Base-by-base conservation (phyloP, 371 early-diverging fungal species). In the Cokeromyces recurvatus region DNA sequence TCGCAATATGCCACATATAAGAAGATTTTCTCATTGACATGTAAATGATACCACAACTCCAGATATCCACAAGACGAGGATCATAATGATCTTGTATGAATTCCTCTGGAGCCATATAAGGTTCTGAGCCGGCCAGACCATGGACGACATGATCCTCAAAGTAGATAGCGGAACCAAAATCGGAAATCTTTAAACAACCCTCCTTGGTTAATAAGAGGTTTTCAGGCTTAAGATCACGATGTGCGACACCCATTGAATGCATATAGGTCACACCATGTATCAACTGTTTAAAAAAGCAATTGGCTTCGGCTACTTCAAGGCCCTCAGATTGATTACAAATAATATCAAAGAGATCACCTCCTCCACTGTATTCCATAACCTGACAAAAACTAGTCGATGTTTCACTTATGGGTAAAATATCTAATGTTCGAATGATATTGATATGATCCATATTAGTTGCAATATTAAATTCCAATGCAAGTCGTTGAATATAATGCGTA, bases 111-210 rank as follows among this genome's bases (percentile, higher is more conserved):
- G 79, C 75, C 32, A 79, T 77, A 48, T 79, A 79, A 5, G 79
- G 77, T 37, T 74, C 75, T 15, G 71, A 69, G 16, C 79, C 76
- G 9, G 64, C 76, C 1, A 77, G 17, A 4, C 78, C 80, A 15
- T 38, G 61, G 19, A 54, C 55, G 19, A 46, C 17, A 20, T 62
- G 51, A 23, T 29, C 29, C 29, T 31, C 52, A 48, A 77, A 75
- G 29, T 74, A 75, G 21, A 71, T 71, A 15, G 74, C 66, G 19
- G 69, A 71, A 14, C 95, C 95, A 75, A 95, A 93, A 53, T 95
- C 94, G 0, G 90, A 79, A 39, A 94, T 87, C 64, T 93, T 92
- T 45, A 93, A 68, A 51, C 92, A 86, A 1, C 93, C 92, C 17
- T 74, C 57, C 12, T 78, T 51, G 11, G 83, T 89, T 23, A 97